A percentile compares a stretch with the other conserved stretches of the same genome.
phyloP scores from a whole-genome alignment of 169 alveolate species.

The Eimeria necatrix region DNA sequence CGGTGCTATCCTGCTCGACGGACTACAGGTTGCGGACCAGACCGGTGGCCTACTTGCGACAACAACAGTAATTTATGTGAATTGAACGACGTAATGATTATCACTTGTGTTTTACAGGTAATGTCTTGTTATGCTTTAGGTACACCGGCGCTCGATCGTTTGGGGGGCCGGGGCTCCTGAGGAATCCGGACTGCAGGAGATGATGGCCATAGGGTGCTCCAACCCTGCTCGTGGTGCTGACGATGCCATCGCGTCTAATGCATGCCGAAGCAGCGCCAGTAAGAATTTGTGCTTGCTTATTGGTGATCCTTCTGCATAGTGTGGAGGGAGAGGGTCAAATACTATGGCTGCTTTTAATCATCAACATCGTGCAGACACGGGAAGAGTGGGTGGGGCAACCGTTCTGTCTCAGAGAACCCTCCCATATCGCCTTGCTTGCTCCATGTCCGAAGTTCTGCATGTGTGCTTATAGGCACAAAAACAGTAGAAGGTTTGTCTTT shows the following conservation, averaged over 20 bases:
- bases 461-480: slow-evolving; percentile 47
- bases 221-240: not conserved
- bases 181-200: slow-evolving; percentile 43
- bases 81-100: not conserved
- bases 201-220: slow-evolving; percentile 2
- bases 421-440: slow-evolving; percentile 9
- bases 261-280: not conserved
- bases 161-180: slow-evolving; percentile 3
- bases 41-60: slow-evolving; percentile 54
- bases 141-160: not conserved
- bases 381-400: slow-evolving; percentile 64
- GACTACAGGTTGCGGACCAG: slow-evolving; percentile 27
- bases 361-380: not conserved
- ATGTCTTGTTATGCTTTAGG: slow-evolving; percentile 3
- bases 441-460: not conserved
- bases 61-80: not conserved
- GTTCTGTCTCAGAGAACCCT: slow-evolving; percentile 1
- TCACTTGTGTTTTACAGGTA: not conserved
- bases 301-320: not conserved
- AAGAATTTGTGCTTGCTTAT: not conserved
- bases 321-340: slow-evolving; percentile 54
- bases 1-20: not conserved
- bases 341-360: slow-evolving; percentile 16
- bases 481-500: slow-evolving; percentile 45
- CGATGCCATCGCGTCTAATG: not conserved